Conservation (phyloP, 1,139 yeast genomes). For the Ogataea hybrid region DNA sequence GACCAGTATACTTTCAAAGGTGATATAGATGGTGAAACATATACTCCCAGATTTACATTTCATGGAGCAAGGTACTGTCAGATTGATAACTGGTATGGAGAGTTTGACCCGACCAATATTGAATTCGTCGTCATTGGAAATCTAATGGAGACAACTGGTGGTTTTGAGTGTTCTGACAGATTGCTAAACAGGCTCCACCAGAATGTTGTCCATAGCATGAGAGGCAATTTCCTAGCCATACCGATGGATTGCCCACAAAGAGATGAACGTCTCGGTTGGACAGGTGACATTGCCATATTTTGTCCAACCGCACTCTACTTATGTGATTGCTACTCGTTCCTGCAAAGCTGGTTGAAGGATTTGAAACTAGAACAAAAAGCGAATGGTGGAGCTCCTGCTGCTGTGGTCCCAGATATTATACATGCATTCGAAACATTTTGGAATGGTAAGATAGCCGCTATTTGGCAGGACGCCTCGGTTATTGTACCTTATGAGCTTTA, state of each 20-base stretch:
- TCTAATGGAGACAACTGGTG: slow-evolving; percentile 18
- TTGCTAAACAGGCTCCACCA: slow-evolving; percentile 18
- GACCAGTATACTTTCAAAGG: slow-evolving; percentile 23
- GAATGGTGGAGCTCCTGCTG: slow-evolving; percentile 21
- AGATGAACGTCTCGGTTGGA: slow-evolving; percentile 30
- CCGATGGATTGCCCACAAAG: slow-evolving; percentile 30
- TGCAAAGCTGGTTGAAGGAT: slow-evolving; percentile 24
- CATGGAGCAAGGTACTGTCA: slow-evolving; percentile 27
- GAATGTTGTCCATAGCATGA: slow-evolving; percentile 23
- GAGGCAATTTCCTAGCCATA: slow-evolving; percentile 24
- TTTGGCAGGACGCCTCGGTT: slow-evolving; percentile 29
- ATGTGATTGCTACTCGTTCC: slow-evolving; percentile 22
- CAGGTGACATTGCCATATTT: slow-evolving; percentile 27
- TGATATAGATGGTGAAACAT: slow-evolving; percentile 18
- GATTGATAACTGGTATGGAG: slow-evolving; percentile 23
- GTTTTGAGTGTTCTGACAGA: slow-evolving; percentile 23
- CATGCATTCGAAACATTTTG: slow-evolving; percentile 20
- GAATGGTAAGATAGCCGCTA: slow-evolving; percentile 21
- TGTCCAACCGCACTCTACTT: slow-evolving; percentile 26
- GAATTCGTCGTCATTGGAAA: slow-evolving; percentile 19
- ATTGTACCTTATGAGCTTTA: slow-evolving; percentile 25
- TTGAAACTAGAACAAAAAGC: slow-evolving; percentile 23
- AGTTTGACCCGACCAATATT: slow-evolving; percentile 13
- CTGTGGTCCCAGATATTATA: slow-evolving; percentile 25
- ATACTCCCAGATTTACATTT: slow-evolving; percentile 24